Percentiles rank a stretch among this genome's conserved stretches.
Conservation (phyloP, 2,329 filamentous ascomycete genomes). For the Lojkania enalia region DNA sequence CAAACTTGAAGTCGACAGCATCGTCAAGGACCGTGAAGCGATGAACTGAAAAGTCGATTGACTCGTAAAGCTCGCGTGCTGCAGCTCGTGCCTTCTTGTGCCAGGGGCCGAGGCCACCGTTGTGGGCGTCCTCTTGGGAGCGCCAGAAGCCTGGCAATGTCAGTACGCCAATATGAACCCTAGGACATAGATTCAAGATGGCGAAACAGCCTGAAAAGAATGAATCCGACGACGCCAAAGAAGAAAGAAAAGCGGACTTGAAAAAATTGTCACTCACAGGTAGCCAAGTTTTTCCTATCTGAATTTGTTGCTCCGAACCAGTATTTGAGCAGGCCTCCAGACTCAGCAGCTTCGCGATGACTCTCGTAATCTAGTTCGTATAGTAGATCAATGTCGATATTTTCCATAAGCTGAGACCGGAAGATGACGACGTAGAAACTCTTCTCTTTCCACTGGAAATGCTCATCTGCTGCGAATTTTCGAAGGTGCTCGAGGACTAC, state of each 20-base stretch:
- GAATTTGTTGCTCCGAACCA: slow-evolving; percentile 81
- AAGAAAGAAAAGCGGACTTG: no score
- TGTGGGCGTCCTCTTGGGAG: slow-evolving; percentile 62
- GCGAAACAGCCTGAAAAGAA: no score
- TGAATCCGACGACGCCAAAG: no score
- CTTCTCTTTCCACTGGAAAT: slow-evolving; percentile 58
- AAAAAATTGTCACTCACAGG: slow-evolving; percentile 55
- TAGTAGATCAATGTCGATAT: slow-evolving; percentile 69
- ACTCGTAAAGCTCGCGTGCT: slow-evolving; percentile 52
- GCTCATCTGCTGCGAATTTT: slow-evolving; percentile 47
- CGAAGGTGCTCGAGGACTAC: slow-evolving; percentile 63
- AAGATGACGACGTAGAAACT: slow-evolving; percentile 86
- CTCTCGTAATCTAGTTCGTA: slow-evolving; percentile 75
- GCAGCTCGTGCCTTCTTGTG: slow-evolving; percentile 57
- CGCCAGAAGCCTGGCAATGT: slow-evolving; percentile 63
- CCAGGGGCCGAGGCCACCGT: slow-evolving; percentile 61
- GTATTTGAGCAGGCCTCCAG: slow-evolving; percentile 86
- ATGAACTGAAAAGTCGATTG: slow-evolving; percentile 46
- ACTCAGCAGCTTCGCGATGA: slow-evolving; percentile 76
- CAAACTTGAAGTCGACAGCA: slow-evolving; percentile 60
- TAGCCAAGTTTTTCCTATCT: slow-evolving; percentile 77
- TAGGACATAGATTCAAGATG: no score
- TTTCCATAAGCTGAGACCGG: slow-evolving; percentile 70
- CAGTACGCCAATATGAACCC: neutral
- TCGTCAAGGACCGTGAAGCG: slow-evolving; percentile 67